Evolutionary conservation across 192 early-diverging fungal genomes (phyloP), one percentile per base, ranked within the genome.

Genomic region (Entomortierella chlamydospora): DNA sequence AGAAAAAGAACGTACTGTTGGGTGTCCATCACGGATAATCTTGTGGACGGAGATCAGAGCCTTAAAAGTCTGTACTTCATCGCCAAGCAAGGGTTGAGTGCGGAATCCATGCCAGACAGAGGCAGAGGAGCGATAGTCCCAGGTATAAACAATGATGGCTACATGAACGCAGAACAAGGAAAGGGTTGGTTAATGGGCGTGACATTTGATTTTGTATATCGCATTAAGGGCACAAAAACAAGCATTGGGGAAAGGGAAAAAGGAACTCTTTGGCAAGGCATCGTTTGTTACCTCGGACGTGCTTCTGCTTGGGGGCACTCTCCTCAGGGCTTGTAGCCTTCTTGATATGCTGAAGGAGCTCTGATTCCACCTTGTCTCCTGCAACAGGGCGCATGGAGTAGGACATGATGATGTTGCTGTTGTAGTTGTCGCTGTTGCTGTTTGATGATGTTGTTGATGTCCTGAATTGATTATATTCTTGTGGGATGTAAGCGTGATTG

Each of bases 11-110:
- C 85, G 58, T 87, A 94, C 93, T 49, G 85, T 83, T 25, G 92
- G 90, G 82, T 98, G 95, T 45, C 98, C 98, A 71, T 93, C 90
- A 57, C 95, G 92, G 59, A 98, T 93, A 65, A 99, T 90, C 87
- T 99, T 99, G 87, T 99, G 98, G 64, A 94, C 86, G 22, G 91
- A 88, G 72, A 99, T 95, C 62, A 99, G 85, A 28, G 95, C 94
- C 85, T 99, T 99, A 87, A 95, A 99, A 53, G 92, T 94, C 73
- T 97, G 91, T n/a, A 99, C 88, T 73, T 99, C 98, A 85, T 97
- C 95, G 20, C 93, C 90, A 50, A 95, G 72, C 60, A 97, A 87
- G 41, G 98, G 98, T 64, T 90, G 92, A n/a, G 91, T 86, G 83
- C 93, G 93, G 52, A 99, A 83, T 26, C 88, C 93, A 61, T 89